Percentiles rank a stretch among this genome's conserved stretches.
Conservation (phyloP, 495 filamentous ascomycete species). For the Penicillium bovifimosum region DNA sequence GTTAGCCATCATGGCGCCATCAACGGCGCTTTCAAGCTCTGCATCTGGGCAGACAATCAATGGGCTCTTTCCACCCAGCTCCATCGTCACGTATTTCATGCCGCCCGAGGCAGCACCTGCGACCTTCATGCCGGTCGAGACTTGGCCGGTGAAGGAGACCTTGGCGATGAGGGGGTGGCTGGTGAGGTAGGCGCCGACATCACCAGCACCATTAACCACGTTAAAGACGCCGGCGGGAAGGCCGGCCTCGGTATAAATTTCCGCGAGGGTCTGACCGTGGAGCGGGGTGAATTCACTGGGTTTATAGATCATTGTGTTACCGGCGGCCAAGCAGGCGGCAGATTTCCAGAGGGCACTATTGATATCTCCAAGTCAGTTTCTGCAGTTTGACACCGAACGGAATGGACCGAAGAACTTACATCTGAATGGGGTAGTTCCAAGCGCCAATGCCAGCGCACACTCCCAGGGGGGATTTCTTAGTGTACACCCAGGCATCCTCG, state of each 20-base stretch:
- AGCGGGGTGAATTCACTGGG: constrained; percentile 76
- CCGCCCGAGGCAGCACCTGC: constrained; percentile 61
- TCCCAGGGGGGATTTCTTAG: constrained; percentile 66
- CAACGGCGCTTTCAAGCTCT: constrained; percentile 64
- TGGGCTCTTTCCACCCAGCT: constrained; percentile 77
- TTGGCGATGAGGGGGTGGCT: constrained; percentile 65
- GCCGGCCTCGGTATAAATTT: constrained; percentile 67
- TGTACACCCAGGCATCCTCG: constrained; percentile 68
- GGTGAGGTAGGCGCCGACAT: constrained; percentile 64
- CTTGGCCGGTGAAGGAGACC: constrained; percentile 81
- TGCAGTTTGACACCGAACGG: background rate
- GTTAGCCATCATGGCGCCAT: constrained; percentile 85
- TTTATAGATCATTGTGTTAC: constrained; percentile 86
- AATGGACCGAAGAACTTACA: constrained; percentile 36
- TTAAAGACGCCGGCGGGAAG: constrained; percentile 78
- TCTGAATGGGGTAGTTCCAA: constrained; percentile 85
- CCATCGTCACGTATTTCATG: constrained; percentile 85
- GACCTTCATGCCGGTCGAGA: constrained; percentile 69
- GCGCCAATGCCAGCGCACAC: constrained; percentile 77
- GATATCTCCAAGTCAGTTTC: background rate
- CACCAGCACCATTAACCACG: constrained; percentile 67
- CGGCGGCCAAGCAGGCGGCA: constrained; percentile 73
- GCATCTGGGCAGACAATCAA: constrained; percentile 66
- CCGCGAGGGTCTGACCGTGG: constrained; percentile 61
- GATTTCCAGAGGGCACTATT: constrained; percentile 74